These are phyloP conservation scores for Alternaria dauci DNA, from an alignment of 2,329 filamentous ascomycete genomes.

Conservation along the genomic window DNA sequence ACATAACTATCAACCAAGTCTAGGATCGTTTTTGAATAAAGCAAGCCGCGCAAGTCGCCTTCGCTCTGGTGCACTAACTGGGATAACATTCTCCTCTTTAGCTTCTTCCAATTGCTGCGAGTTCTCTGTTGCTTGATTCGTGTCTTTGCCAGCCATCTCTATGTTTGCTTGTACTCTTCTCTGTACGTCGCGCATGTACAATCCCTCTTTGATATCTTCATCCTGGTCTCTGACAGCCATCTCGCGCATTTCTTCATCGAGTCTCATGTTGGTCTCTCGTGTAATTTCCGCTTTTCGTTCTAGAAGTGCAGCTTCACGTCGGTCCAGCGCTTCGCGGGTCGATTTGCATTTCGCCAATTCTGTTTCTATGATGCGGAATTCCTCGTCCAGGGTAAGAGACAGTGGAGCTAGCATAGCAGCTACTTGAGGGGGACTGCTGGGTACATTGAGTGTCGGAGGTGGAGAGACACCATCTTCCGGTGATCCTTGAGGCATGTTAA, in stretches of 20 bases:
- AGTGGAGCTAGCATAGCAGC: not conserved
- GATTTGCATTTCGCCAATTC: slow-evolving; percentile 1
- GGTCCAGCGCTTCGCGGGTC: slow-evolving; percentile 5
- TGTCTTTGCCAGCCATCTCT: too few species aligned
- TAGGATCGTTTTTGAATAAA: not conserved
- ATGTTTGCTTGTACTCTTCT: not conserved
- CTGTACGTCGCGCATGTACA: slow-evolving; percentile 3
- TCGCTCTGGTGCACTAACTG: slow-evolving; percentile 2
- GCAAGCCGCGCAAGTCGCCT: slow-evolving; percentile 3
- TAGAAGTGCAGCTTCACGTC: not conserved
- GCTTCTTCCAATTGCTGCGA: not conserved
- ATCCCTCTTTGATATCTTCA: not conserved
- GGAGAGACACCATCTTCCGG: not conserved
- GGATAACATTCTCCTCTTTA: not conserved
- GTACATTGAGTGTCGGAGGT: too few species aligned
- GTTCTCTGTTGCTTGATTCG: not conserved
- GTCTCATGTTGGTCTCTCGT: not conserved
- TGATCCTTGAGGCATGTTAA: not conserved
- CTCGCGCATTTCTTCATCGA: not conserved
- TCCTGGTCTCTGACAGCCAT: not conserved
- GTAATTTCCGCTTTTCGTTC: not conserved
- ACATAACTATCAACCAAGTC: not conserved
- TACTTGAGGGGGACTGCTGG: not conserved
- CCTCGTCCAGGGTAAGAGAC: not conserved
- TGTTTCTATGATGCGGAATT: not conserved